Percentiles rank a stretch among this genome's conserved stretches.
Evolutionary conservation across 2,329 filamentous ascomycete species (phyloP).

Genomic region (Aspergillus ruber): DNA sequence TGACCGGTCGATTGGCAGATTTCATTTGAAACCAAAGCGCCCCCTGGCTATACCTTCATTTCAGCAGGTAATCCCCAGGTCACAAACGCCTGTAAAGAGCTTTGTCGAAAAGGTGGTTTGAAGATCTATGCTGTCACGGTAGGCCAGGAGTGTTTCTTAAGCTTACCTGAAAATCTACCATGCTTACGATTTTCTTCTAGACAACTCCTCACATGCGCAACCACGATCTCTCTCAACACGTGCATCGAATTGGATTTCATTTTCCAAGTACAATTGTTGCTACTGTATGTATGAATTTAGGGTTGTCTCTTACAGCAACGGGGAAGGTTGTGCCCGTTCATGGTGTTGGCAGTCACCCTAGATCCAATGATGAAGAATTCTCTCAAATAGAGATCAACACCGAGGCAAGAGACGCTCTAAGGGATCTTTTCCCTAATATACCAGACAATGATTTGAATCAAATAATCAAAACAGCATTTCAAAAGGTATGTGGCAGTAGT

Average conservation of each 20-base stretch:
- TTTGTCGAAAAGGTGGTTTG: slow-evolving; percentile 49
- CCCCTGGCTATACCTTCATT: slow-evolving; percentile 56
- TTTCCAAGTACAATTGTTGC: slow-evolving; percentile 56
- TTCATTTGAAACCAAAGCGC: slow-evolving; percentile 49
- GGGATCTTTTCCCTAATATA: slow-evolving; percentile 58
- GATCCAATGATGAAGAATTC: slow-evolving; percentile 23
- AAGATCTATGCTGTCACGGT: slow-evolving; percentile 57
- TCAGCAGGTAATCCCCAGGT: slow-evolving; percentile 55
- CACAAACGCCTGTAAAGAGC: slow-evolving; percentile 54
- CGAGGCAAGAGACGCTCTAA: slow-evolving; percentile 54
- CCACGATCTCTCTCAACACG: slow-evolving; percentile 53
- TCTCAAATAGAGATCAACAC: slow-evolving; percentile 46
- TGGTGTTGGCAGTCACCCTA: slow-evolving; percentile 16
- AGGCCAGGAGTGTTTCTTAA: slow-evolving; percentile 25
- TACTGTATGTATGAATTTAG: slow-evolving; percentile 47
- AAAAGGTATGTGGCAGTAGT: slow-evolving; percentile 40
- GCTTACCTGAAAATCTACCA: slow-evolving; percentile 3
- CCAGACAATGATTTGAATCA: slow-evolving; percentile 51
- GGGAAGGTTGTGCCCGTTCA: slow-evolving; percentile 42
- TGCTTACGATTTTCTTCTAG: slow-evolving; percentile 22
- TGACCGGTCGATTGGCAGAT: slow-evolving; percentile 41
- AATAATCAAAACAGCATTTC: slow-evolving; percentile 56
- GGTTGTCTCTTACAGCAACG: slow-evolving; percentile 40
- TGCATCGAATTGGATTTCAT: slow-evolving; percentile 57
- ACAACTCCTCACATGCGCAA: slow-evolving; percentile 46